phyloP scores from a whole-genome alignment of 2,329 filamentous ascomycete genomes.

The Cordyceps militaris region DNA sequence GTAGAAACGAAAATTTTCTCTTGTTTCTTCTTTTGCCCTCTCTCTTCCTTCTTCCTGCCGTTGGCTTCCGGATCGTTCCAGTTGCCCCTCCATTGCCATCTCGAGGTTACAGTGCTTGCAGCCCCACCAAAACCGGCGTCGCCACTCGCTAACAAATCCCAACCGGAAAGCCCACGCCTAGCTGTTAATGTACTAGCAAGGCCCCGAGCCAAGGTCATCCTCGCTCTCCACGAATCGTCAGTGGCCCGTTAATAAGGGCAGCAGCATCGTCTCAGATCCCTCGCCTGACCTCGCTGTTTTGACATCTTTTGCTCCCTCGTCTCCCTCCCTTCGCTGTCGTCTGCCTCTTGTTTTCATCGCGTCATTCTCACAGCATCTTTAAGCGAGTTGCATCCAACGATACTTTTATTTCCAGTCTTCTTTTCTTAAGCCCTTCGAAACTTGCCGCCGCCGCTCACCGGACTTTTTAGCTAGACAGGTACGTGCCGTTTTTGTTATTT shows the following conservation, averaged over 20 bases:
- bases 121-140: neutral
- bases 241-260: conserved; percentile 7
- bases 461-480: neutral
- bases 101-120: too few relatives aligned
- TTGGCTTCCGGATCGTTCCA: too few relatives aligned
- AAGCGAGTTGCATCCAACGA: neutral
- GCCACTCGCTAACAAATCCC: neutral
- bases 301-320: neutral
- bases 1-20: too few relatives aligned
- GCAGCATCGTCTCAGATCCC: neutral
- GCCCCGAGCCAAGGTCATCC: neutral
- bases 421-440: neutral
- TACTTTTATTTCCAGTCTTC: neutral
- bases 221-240: neutral
- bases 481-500: neutral
- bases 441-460: neutral
- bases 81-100: too few relatives aligned
- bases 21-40: too few relatives aligned
- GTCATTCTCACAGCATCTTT: neutral
- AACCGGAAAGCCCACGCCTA: neutral
- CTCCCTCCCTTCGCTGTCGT: neutral
- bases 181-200: neutral
- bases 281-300: neutral
- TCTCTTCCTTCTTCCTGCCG: too few relatives aligned
- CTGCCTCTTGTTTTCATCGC: neutral